phyloP scores from a whole-genome alignment of 345 rosid genomes.

The Hibiscus syriacus region DNA sequence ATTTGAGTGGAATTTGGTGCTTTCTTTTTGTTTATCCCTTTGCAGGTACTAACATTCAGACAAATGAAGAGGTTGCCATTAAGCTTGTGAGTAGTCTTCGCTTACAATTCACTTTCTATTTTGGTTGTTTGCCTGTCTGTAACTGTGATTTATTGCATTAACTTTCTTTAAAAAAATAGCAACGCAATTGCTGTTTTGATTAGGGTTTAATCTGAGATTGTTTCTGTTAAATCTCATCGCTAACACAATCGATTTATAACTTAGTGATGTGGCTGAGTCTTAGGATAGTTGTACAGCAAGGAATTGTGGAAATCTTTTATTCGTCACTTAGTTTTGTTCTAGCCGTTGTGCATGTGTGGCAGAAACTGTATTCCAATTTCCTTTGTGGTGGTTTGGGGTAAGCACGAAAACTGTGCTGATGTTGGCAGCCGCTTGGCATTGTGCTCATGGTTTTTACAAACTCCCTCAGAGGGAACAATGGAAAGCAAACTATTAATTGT shows the following conservation, averaged over 20 bases:
- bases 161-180: neutral
- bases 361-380: neutral
- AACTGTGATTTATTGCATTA: slow-evolving; percentile 1
- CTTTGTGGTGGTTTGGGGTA: neutral
- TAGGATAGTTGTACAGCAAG: neutral
- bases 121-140: neutral
- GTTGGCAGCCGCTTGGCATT: neutral
- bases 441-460: neutral
- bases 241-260: neutral
- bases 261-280: neutral
- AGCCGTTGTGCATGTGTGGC: neutral
- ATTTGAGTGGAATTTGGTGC: neutral
- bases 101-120: neutral
- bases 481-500: neutral
- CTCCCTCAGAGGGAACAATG: neutral
- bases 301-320: neutral
- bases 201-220: neutral
- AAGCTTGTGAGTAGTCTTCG: slow-evolving; percentile 65
- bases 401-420: neutral
- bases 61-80: slow-evolving; percentile 92
- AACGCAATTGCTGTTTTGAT: neutral
- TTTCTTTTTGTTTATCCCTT: neutral
- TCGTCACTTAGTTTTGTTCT: neutral
- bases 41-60: slow-evolving; percentile 74
- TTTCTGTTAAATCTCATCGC: neutral